Percentiles rank a stretch among this genome's conserved stretches.
phyloP scores from a whole-genome alignment of 441 rosid genomes.

The Pelargonium fulgidum region DNA sequence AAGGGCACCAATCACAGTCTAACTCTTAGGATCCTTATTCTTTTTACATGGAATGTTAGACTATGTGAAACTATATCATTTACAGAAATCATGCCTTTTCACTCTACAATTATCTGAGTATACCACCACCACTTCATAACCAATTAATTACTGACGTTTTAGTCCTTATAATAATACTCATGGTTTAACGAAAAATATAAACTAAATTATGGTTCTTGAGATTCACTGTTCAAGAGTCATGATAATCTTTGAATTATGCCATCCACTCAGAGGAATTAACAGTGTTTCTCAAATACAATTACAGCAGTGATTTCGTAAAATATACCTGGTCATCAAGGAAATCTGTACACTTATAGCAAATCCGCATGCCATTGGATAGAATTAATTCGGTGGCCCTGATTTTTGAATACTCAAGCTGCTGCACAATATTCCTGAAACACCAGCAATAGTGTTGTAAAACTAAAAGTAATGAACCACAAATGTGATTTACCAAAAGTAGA shows the following conservation, averaged over 20 bases:
- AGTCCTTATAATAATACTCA: neutral
- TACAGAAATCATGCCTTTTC: neutral
- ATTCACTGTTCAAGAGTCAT: neutral
- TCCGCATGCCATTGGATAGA: constrained; percentile 85
- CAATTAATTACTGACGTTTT: neutral
- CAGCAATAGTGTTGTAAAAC: constrained; percentile 24
- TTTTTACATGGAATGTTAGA: neutral
- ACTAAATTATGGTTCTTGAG: neutral
- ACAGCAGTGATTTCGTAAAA: constrained; percentile 16
- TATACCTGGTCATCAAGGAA: constrained; percentile 92
- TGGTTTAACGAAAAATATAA: neutral
- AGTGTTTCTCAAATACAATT: neutral
- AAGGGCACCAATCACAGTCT: neutral
- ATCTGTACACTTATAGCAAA: constrained; percentile 82
- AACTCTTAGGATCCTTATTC: constrained; percentile 1
- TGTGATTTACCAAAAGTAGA: constrained; percentile 12
- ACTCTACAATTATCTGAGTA: neutral
- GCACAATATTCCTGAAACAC: constrained; percentile 46
- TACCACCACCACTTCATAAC: neutral
- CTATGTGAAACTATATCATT: neutral
- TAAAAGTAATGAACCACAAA: neutral
- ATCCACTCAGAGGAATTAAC: neutral
- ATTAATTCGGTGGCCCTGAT: constrained; percentile 76
- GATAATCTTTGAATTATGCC: neutral
- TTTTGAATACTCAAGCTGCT: constrained; percentile 59